These are phyloP conservation scores for Volvox africanus DNA, from an alignment of 139 green algal species.

Conservation along the genomic window DNA sequence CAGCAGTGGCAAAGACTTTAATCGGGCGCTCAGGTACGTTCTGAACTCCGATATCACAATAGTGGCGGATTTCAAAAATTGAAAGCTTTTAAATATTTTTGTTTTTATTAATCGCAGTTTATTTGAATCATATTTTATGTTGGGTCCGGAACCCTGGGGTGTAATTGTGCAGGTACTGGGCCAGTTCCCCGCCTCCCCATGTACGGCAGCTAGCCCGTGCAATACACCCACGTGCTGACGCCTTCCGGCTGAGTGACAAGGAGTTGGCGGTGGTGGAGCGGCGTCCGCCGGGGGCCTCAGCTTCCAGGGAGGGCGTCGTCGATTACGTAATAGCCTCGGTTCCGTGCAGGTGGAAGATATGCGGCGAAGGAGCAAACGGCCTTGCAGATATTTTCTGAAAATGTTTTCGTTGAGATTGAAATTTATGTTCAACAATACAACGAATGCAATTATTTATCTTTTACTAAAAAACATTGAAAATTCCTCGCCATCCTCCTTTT, in stretches of 20 bases:
- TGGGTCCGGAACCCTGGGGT: neutral
- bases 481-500: no score
- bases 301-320: neutral
- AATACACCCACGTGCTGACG: conserved; percentile 43
- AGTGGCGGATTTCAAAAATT: neutral
- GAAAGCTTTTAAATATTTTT: no score
- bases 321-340: neutral
- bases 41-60: neutral
- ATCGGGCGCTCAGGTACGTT: conserved; percentile 53
- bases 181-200: conserved; percentile 22
- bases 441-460: no score
- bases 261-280: conserved; percentile 40
- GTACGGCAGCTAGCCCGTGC: neutral
- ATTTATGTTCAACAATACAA: no score
- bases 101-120: neutral
- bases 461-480: no score
- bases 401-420: no score
- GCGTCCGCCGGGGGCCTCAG: neutral
- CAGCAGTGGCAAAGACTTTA: conserved; percentile 50
- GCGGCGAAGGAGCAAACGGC: no score
- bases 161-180: conserved; percentile 51
- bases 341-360: neutral
- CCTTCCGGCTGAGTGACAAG: conserved; percentile 56
- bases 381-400: no score
- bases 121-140: neutral